Conservation (phyloP, 305 asterid genomes). For the Andrographis paniculata region DNA sequence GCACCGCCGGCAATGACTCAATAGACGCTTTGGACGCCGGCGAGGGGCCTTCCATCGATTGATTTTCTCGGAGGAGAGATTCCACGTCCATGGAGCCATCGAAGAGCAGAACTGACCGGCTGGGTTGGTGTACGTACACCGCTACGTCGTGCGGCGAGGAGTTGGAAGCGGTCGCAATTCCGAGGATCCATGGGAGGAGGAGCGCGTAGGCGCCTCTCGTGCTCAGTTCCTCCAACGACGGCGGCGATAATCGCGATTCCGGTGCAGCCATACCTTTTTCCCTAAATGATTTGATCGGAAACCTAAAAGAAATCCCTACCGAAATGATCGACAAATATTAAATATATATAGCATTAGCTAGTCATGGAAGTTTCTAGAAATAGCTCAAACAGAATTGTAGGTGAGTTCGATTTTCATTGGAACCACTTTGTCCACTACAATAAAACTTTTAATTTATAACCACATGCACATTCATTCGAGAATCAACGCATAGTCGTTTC, state of each 20-base stretch:
- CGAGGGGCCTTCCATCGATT: constrained; percentile 22
- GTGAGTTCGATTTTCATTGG: no score
- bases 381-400: no score
- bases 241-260: constrained; percentile 23
- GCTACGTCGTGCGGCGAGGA: constrained; percentile 30
- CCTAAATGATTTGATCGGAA: background rate
- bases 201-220: constrained; percentile 29
- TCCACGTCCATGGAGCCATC: constrained; percentile 36
- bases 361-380: no score
- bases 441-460: no score
- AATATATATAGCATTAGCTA: no score
- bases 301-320: no score
- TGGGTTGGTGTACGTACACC: constrained; percentile 29
- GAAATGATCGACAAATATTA: no score
- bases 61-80: constrained; percentile 24
- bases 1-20: constrained; percentile 32
- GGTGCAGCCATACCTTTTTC: constrained; percentile 3
- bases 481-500: no score
- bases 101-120: constrained; percentile 32
- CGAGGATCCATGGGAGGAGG: constrained; percentile 38
- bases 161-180: constrained; percentile 19
- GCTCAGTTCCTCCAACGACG: constrained; percentile 40
- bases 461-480: no score
- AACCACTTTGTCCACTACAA: no score
- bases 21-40: constrained; percentile 53